Conservation (phyloP, 148 eudicot species). For the Vaccinium myrtillus region DNA sequence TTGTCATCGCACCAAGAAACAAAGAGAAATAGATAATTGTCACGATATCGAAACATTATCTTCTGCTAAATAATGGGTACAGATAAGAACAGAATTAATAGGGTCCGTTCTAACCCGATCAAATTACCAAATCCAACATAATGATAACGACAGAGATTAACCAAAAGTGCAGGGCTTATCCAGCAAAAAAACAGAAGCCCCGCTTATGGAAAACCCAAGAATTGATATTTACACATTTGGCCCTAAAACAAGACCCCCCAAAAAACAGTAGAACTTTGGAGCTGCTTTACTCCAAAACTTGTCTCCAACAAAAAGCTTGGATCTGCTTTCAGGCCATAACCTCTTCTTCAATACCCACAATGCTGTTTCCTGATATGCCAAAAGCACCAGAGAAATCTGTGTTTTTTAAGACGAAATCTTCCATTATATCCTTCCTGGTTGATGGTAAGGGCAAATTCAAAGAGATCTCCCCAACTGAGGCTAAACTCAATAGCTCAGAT, state of each 20-base stretch:
- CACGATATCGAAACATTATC: not conserved
- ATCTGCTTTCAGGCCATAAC: conserved; percentile 31
- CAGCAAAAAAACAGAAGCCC: conserved; percentile 20
- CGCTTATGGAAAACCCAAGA: conserved; percentile 13
- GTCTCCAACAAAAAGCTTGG: conserved; percentile 1
- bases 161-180: conserved; percentile 19
- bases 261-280: not conserved
- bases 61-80: not conserved
- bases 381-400: conserved; percentile 21
- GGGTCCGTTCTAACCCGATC: not conserved
- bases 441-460: conserved; percentile 20
- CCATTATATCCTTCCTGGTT: conserved; percentile 27
- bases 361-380: conserved; percentile 16
- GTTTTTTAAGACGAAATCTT: conserved; percentile 40
- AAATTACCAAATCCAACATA: not conserved
- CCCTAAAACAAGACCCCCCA: not conserved
- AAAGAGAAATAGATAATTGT: not conserved
- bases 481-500: conserved; percentile 60
- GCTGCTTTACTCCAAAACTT: conserved; percentile 17
- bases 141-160: not conserved
- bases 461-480: conserved; percentile 59
- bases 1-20: no score
- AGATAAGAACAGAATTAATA: not conserved
- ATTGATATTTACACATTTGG: not conserved
- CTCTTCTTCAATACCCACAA: conserved; percentile 27